phyloP scores from a whole-genome alignment of 2,329 filamentous ascomycete species.

The Cyphellophora attinorum region DNA sequence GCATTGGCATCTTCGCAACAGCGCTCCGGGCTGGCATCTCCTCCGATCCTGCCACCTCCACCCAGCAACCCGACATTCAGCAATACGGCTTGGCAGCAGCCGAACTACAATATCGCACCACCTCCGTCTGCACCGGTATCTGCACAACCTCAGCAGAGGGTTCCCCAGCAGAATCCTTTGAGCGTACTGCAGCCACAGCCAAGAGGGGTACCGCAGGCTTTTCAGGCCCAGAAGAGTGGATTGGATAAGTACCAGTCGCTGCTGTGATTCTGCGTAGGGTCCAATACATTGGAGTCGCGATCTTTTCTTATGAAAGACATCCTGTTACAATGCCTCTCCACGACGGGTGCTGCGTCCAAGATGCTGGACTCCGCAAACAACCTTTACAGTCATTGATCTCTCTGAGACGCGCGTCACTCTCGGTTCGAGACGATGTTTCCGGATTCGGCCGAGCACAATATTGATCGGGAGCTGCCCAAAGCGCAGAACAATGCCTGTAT shows the following conservation, averaged over 20 bases:
- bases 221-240: conserved; percentile 28
- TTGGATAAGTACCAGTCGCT: conserved; percentile 50
- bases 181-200: conserved; percentile 15
- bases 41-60: conserved; percentile 23
- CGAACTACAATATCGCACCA: conserved; percentile 8
- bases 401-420: too few species aligned
- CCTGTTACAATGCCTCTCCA: too few species aligned
- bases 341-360: too few species aligned
- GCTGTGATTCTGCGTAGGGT: too few species aligned
- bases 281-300: too few species aligned
- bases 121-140: conserved; percentile 4
- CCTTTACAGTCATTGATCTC: too few species aligned
- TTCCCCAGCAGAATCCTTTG: conserved; percentile 2
- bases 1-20: conserved; percentile 7
- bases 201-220: conserved; percentile 15
- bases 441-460: too few species aligned
- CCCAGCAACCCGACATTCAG: conserved; percentile 17
- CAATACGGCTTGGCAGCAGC: conserved; percentile 10
- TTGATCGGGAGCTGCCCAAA: too few species aligned
- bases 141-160: conserved; percentile 16
- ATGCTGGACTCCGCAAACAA: too few species aligned
- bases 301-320: too few species aligned
- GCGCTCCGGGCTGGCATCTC: conserved; percentile 1
- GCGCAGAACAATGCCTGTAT: too few species aligned
- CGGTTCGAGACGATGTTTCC: too few species aligned